Percentiles rank a stretch among this genome's conserved stretches.
Evolutionary conservation across 2,329 filamentous ascomycete species (phyloP).

Genomic region (Spiromastix sp.): DNA sequence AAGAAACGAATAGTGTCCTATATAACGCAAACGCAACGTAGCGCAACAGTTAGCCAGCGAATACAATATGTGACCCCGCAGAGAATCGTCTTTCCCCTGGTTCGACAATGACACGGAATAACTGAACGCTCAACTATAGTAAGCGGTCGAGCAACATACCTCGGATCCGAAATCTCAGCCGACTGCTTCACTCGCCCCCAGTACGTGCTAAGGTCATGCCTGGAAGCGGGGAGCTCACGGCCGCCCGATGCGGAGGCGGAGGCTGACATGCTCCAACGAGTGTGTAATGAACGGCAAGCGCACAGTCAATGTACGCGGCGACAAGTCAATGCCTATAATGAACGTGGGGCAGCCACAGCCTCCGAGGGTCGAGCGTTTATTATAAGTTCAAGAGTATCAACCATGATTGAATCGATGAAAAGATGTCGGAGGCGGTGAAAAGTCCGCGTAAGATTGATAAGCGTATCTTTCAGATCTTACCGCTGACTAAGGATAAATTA

Average conservation of each 20-base stretch:
- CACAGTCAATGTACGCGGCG: too few species aligned
- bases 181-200: slow-evolving; percentile 90
- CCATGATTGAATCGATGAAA: too few species aligned
- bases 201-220: slow-evolving; percentile 87
- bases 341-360: too few species aligned
- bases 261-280: slow-evolving; percentile 30
- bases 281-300: too few species aligned
- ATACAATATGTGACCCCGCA: not conserved
- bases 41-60: too few species aligned
- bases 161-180: slow-evolving; percentile 83
- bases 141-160: slow-evolving; percentile 49
- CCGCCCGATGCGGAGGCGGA: slow-evolving; percentile 52
- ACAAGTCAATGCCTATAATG: too few species aligned
- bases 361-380: too few species aligned
- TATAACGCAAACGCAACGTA: slow-evolving; percentile 1
- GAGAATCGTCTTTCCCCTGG: not conserved
- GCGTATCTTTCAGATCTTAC: too few species aligned
- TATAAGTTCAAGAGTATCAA: too few species aligned
- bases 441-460: too few species aligned
- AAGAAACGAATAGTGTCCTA: slow-evolving; percentile 78
- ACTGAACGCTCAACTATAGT: not conserved
- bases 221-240: slow-evolving; percentile 80
- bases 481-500: too few species aligned
- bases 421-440: too few species aligned
- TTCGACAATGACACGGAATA: not conserved